phyloP scores from a whole-genome alignment of 2,329 filamentous ascomycete genomes.

The Colletotrichum sojae region DNA sequence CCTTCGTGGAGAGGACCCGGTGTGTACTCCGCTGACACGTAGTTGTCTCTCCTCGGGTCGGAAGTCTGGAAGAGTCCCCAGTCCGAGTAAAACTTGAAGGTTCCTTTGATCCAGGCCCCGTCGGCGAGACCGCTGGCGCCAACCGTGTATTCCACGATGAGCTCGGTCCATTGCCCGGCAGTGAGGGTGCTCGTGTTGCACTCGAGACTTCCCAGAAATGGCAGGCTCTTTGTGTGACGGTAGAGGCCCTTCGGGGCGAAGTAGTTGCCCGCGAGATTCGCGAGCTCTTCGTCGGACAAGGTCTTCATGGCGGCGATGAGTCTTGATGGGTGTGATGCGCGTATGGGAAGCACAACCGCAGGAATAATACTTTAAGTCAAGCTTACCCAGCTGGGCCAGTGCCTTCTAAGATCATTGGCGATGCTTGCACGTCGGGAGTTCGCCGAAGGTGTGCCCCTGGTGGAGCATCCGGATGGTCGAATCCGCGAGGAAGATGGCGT shows the following conservation, averaged over 20 bases:
- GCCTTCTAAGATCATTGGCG: too few species aligned
- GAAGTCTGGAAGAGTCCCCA: constrained; percentile 54
- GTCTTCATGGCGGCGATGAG: constrained; percentile 42
- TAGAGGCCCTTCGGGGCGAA: constrained; percentile 48
- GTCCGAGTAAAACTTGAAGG: constrained; percentile 56
- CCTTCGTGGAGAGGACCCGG: constrained; percentile 45
- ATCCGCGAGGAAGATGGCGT: too few species aligned
- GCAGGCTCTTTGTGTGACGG: constrained; percentile 47
- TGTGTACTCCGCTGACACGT: constrained; percentile 51
- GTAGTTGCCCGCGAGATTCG: constrained; percentile 44
- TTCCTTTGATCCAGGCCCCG: constrained; percentile 55
- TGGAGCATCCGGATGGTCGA: too few species aligned
- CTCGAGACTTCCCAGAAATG: constrained; percentile 47
- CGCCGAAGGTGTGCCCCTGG: too few species aligned
- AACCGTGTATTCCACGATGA: constrained; percentile 47
- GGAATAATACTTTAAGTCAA: too few species aligned
- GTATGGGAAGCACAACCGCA: too few species aligned
- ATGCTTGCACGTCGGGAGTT: too few species aligned
- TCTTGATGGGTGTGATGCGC: not conserved
- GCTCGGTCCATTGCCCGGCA: constrained; percentile 50
- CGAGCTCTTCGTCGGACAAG: constrained; percentile 44
- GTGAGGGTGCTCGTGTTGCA: constrained; percentile 45
- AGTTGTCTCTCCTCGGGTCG: constrained; percentile 48
- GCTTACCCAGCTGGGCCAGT: too few species aligned
- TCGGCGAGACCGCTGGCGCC: constrained; percentile 51